Evolutionary conservation across 2,329 filamentous ascomycete genomes (phyloP), one percentile per base, ranked within the genome.

Genomic region (Beauveria brongniartii): DNA sequence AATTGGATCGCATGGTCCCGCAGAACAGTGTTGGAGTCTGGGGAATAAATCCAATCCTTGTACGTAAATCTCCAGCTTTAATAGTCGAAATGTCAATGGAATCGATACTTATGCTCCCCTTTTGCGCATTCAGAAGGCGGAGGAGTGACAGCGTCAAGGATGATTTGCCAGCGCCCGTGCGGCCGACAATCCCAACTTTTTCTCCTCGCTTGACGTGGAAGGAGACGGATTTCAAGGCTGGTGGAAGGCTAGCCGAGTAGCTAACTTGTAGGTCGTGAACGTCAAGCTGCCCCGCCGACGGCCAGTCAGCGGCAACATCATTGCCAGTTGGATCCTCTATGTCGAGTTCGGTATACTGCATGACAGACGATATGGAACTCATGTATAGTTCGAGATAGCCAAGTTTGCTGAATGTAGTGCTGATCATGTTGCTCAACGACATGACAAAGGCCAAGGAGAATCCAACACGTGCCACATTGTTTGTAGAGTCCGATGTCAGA

Each of bases 51-150:
- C 59, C 61, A 40, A 66, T 61, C 12, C 63, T 47, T 5, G 57
- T 52, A 24, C 65, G 52, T 24, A 65, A 16, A 5, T 41, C 48
- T 10, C 48, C 46, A 6, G 53, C 47, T 1, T 60, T 60, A 5
- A 66, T 30, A 5, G 54, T 40, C 7, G 53, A 51, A 24, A 62
- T 46, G 16, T 58, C 51, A 7, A 54, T 2, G 5, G 56, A 48
- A 37, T 66, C 65, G 9, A 60, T 60, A 14, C 41, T 41, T 24
- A 60, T 48, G n/a, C 50, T 12, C 14, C 58, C 58, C 4, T 52
- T 24, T 22, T 47, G 58, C 5, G 18, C 24, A 9, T 53, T 6
- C 3, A 60, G 40, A 18, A 54, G 20, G 10, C 58, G 58, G 4
- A 61, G 58, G 7, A 61, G 58, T 18, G 40, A 51, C 22, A 59